Evolutionary conservation across 1,139 yeast species (phyloP).

Genomic region (Eremothecium gossypii): DNA sequence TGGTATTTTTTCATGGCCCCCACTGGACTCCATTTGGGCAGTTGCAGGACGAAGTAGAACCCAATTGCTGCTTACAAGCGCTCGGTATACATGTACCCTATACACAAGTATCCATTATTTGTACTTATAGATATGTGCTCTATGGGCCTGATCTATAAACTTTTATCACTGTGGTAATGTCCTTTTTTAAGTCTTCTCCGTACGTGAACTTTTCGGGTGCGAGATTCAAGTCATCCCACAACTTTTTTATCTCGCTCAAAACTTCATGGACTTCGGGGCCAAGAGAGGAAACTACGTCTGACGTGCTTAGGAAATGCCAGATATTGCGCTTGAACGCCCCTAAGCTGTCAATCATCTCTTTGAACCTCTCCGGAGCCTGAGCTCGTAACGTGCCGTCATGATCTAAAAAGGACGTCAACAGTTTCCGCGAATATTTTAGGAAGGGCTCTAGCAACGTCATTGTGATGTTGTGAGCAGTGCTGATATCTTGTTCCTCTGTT

Average conservation of each 20-base stretch:
- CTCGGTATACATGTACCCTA: not conserved
- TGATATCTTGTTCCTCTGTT: constrained; percentile 1
- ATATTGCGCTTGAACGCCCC: not conserved
- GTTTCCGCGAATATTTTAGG: not conserved
- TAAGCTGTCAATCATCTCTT: not conserved
- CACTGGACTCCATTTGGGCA: too few relatives aligned
- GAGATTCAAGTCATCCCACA: constrained; percentile 6
- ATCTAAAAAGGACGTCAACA: too few relatives aligned
- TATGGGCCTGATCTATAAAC: not conserved
- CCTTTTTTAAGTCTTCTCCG: not conserved
- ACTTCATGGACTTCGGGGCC: constrained; percentile 5
- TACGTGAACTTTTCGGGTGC: constrained; percentile 6
- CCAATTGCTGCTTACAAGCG: too few relatives aligned
- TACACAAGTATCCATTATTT: not conserved
- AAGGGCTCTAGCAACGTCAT: constrained; percentile 1
- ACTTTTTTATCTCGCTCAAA: constrained; percentile 1
- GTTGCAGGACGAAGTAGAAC: too few relatives aligned
- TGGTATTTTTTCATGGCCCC: too few relatives aligned
- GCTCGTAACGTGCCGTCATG: not conserved
- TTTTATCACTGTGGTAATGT: not conserved
- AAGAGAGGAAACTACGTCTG: constrained; percentile 6
- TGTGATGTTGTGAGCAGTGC: not conserved
- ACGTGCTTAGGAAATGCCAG: constrained; percentile 7
- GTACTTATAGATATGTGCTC: not conserved
- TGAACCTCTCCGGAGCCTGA: not conserved